Conservation (phyloP, 1,284 basidiomycete genomes). For the Irpex lacteus region DNA sequence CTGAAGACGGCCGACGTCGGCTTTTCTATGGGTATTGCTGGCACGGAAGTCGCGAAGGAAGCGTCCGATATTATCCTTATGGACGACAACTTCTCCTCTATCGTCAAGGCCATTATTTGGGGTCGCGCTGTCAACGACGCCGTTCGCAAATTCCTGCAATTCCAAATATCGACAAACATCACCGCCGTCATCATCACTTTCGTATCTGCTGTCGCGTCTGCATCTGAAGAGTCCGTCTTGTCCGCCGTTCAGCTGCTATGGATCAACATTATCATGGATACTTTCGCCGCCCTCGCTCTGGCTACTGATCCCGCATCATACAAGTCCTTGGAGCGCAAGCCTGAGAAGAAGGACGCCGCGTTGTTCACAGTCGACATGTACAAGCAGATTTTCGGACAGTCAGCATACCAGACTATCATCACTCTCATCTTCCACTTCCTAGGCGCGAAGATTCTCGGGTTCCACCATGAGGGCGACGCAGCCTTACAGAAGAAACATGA, state of each 20-base stretch:
- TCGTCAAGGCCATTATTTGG: conserved; percentile 98
- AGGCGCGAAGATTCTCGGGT: conserved; percentile 71
- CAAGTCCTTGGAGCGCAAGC: conserved; percentile 82
- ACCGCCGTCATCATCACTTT: conserved; percentile 95
- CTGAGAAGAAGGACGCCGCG: conserved; percentile 85
- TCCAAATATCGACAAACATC: conserved; percentile 96
- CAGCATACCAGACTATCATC: conserved; percentile 82
- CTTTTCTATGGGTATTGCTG: conserved; percentile 98
- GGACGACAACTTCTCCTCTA: conserved; percentile 96
- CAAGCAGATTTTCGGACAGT: conserved; percentile 93
- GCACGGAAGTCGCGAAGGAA: conserved; percentile 98
- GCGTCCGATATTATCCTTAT: conserved; percentile 99
- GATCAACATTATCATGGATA: conserved; percentile 98
- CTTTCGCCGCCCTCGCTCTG: conserved; percentile 94
- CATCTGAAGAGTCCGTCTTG: conserved; percentile 78
- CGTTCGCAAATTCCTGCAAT: conserved; percentile 97
- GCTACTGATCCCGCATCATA: conserved; percentile 94
- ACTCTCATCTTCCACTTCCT: conserved; percentile 90
- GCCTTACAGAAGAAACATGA: conserved; percentile 36
- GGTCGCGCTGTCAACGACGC: conserved; percentile 98
- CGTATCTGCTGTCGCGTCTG: conserved; percentile 83
- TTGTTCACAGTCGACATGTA: conserved; percentile 91
- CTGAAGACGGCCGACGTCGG: conserved; percentile 94
- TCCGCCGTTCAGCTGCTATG: conserved; percentile 95
- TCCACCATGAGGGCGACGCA: conserved; percentile 37